Evolutionary conservation across 257 asterid genomes (phyloP).

Genomic region (Mitragyna speciosa): DNA sequence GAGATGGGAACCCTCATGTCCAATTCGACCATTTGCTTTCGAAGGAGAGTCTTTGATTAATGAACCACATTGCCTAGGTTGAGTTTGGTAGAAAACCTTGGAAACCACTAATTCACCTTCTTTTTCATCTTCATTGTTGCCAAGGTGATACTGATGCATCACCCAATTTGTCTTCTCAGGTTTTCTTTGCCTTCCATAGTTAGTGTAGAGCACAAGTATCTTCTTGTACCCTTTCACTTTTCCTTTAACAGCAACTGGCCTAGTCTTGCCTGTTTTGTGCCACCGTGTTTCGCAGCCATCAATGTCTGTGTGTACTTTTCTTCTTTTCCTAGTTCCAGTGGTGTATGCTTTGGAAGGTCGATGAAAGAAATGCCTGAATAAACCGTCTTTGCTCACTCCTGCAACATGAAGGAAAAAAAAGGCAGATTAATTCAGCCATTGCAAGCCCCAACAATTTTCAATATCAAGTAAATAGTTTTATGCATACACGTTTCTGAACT

Average conservation of each 20-base stretch:
- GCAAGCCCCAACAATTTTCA: not conserved
- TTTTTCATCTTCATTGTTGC: conserved; percentile 48
- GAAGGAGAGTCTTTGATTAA: conserved; percentile 24
- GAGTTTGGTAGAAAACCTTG: conserved; percentile 49
- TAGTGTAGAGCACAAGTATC: conserved; percentile 47
- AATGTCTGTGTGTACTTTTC: conserved; percentile 42
- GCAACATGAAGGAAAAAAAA: conserved; percentile 3
- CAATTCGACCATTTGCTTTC: conserved; percentile 17
- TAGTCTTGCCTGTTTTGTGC: conserved; percentile 52
- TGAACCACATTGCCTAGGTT: conserved; percentile 46
- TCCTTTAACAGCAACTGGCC: conserved; percentile 37
- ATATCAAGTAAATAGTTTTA: not conserved
- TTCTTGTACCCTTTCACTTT: conserved; percentile 51
- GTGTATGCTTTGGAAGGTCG: conserved; percentile 54
- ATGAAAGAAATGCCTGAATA: conserved; percentile 45
- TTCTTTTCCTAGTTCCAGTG: conserved; percentile 45
- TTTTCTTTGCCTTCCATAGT: conserved; percentile 46
- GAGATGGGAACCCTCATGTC: conserved; percentile 12
- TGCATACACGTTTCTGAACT: not conserved
- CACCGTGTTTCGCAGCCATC: conserved; percentile 47
- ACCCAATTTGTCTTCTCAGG: conserved; percentile 55
- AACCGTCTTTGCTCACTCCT: conserved; percentile 46
- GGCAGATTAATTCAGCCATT: not conserved
- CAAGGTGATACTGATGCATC: conserved; percentile 53
- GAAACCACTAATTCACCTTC: conserved; percentile 50